A percentile compares a stretch with the other conserved stretches of the same genome.
Conservation (phyloP, 441 rosid species). For the Corymbia citriodora region DNA sequence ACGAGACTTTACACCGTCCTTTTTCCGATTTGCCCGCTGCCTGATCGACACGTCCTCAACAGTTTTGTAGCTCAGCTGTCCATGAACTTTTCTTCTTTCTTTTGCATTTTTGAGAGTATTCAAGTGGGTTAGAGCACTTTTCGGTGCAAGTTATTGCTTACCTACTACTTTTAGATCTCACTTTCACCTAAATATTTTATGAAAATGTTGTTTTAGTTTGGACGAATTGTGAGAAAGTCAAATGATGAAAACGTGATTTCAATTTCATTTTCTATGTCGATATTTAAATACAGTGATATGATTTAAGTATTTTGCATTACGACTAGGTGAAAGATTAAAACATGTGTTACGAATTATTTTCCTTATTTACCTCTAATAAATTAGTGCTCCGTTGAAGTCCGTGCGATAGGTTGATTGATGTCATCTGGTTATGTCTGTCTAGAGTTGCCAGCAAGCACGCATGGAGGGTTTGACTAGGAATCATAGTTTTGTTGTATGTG, state of each 20-base stretch:
- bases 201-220: background rate
- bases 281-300: background rate
- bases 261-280: background rate
- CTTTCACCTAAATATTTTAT: background rate
- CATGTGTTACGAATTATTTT: too few relatives aligned
- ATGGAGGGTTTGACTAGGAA: background rate
- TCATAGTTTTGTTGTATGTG: background rate
- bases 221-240: background rate
- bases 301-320: background rate
- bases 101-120: background rate
- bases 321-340: background rate
- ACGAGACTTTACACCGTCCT: background rate
- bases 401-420: background rate
- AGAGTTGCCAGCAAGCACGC: background rate
- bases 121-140: background rate
- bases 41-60: background rate
- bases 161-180: background rate
- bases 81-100: background rate
- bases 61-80: background rate
- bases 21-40: background rate
- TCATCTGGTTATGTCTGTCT: background rate
- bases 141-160: background rate
- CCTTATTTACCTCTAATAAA: background rate
- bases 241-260: background rate
- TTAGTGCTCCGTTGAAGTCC: background rate